Base-by-base conservation (phyloP, 164 flowering plant species). In the Aristolochia contorta region DNA sequence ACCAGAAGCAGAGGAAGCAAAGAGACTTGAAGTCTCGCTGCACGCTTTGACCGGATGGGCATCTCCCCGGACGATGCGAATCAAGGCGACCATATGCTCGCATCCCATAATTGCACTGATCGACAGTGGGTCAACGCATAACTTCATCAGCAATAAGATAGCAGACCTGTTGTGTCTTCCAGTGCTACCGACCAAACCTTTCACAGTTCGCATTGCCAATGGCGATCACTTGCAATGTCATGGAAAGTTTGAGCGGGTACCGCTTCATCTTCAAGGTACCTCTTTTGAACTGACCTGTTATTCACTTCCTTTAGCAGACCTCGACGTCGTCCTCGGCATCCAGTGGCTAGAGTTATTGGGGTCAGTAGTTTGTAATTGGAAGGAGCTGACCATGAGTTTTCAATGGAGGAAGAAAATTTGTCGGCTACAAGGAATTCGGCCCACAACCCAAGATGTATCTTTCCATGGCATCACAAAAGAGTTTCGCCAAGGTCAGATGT, bases 1-100 rank as follows among this genome's bases (percentile, higher is more conserved):
- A 3, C 3, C 12, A 16, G 18, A 6, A 0, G 25, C 16, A 24
- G 16, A 6, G 21, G 14, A 53, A 53, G 1, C 0, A 13, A 10
- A 56, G 33, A 30, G 32, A 30, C 66, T 58, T 3, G 50, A 67
- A 19, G 56, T 67, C 6, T 16, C 58, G 0, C 52, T 67, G 3
- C 57, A 67, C 18, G 62, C 62, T 0, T 13, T 67, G 0, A 57
- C 67, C 0, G 63, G 71, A 25, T 62, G 67, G 63, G 12, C 66
- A 1, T 10, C 66, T 12, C 16, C 43, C 0, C 32, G 16, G n/a
- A 67, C 66, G 10, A 53, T 71, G 64, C 7, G 61, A 4, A 30
- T 71, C 0, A 10, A 1, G 16, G 57, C 50, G 21, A 58, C 3
- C 5, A 21, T 58, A 2, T 48, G 63, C 0, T 0, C 68, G 59